phyloP scores from a whole-genome alignment of 768 basidiomycete species.

The Suillus alpinus region DNA sequence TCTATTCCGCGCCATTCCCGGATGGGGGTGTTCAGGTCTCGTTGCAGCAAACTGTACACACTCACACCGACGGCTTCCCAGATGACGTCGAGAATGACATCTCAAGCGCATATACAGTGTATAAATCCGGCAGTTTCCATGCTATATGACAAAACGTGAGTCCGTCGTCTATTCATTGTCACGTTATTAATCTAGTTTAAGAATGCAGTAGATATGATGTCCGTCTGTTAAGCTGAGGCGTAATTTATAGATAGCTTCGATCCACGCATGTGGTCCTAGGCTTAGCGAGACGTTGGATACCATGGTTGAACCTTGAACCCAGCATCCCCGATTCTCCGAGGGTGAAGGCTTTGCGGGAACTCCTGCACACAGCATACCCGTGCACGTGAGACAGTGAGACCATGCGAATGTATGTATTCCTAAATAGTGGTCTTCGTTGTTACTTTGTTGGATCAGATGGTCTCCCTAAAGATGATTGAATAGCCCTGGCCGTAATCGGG shows the following conservation, averaged over 20 bases:
- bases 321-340: neutral
- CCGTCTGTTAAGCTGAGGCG: neutral
- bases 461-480: neutral
- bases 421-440: neutral
- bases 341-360: neutral
- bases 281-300: neutral
- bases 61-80: conserved; percentile 5
- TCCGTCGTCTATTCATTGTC: too few relatives aligned
- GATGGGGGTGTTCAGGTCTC: conserved; percentile 8
- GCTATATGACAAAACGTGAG: conserved; percentile 1
- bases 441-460: neutral
- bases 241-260: neutral
- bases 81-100: neutral
- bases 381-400: neutral
- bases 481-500: neutral
- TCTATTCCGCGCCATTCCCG: conserved; percentile 3
- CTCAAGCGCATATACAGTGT: neutral
- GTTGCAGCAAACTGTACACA: conserved; percentile 7
- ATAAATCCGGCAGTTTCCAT: neutral
- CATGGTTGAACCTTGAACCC: neutral
- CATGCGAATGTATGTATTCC: neutral
- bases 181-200: neutral
- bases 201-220: neutral
- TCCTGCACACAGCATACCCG: neutral
- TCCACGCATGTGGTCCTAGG: neutral